Conservation (phyloP, 179 eudicot species). For the Corrigiola litoralis region DNA sequence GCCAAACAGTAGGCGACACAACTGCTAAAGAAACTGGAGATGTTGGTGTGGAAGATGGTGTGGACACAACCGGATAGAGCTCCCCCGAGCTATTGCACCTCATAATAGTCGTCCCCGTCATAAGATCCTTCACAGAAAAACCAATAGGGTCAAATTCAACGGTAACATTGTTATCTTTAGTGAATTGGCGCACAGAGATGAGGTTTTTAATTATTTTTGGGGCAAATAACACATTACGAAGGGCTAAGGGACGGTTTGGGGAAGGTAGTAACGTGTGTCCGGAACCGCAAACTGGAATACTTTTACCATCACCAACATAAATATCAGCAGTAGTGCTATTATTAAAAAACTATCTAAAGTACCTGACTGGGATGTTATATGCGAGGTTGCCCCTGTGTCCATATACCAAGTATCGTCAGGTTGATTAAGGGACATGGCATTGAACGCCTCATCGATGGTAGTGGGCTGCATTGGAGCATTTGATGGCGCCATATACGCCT, state of each 20-base stretch:
- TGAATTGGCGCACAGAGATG: not conserved
- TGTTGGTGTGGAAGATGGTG: not conserved
- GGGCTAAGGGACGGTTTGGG: not conserved
- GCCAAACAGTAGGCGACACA: not conserved
- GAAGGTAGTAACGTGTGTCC: not conserved
- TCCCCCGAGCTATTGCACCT: not conserved
- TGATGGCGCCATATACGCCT: too few relatives aligned
- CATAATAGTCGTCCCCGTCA: not conserved
- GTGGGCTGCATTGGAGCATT: too few relatives aligned
- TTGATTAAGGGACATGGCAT: too few relatives aligned
- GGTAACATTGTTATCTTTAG: not conserved
- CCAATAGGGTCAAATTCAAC: not conserved
- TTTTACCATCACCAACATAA: too few relatives aligned
- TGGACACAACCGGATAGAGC: not conserved
- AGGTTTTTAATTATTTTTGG: not conserved
- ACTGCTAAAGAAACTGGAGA: not conserved
- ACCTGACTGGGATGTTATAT: too few relatives aligned
- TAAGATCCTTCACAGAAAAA: not conserved
- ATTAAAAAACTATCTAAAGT: too few relatives aligned
- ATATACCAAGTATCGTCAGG: too few relatives aligned
- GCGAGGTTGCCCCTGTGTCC: too few relatives aligned
- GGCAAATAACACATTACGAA: not conserved
- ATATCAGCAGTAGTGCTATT: not conserved
- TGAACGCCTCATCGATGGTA: too few relatives aligned
- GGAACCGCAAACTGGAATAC: not conserved